These are phyloP conservation scores for Arthroderma sp. DNA, from an alignment of 2,329 filamentous ascomycete species.

Conservation along the genomic window DNA sequence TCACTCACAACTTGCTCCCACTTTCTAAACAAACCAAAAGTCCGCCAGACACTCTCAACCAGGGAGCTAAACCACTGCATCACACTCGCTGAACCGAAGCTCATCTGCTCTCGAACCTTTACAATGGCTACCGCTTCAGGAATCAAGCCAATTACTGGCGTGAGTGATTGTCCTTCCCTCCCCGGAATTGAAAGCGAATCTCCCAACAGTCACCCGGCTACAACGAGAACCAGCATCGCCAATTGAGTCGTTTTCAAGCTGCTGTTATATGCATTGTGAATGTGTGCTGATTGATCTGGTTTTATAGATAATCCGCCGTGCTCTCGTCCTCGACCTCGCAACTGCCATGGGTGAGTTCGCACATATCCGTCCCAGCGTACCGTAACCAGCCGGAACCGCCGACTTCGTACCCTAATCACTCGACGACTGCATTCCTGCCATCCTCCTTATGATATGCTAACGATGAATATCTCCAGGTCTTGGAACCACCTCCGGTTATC, in stretches of 20 bases:
- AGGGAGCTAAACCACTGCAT: no score
- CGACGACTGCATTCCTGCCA: no score
- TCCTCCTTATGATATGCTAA: neutral
- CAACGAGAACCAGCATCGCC: neutral
- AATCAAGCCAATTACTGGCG: conserved; percentile 35
- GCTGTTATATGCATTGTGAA: neutral
- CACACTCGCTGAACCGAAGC: no score
- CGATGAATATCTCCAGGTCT: conserved; percentile 35
- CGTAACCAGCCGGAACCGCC: neutral
- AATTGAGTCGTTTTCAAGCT: no score
- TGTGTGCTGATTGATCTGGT: neutral
- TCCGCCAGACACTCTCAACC: no score
- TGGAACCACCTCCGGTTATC: conserved; percentile 49
- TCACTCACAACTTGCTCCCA: no score
- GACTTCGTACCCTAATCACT: neutral
- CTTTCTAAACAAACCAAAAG: no score
- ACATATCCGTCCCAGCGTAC: neutral
- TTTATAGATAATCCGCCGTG: conserved; percentile 50
- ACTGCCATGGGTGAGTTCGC: conserved; percentile 48
- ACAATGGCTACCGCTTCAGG: conserved; percentile 25
- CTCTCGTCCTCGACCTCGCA: conserved; percentile 53
- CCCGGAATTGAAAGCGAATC: neutral
- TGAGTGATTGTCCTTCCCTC: conserved; percentile 19
- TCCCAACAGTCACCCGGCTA: neutral
- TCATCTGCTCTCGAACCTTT: conserved; percentile 9